These are phyloP conservation scores for Ilyonectria destructans DNA, from an alignment of 2,329 filamentous ascomycete genomes.

Conservation along the genomic window DNA sequence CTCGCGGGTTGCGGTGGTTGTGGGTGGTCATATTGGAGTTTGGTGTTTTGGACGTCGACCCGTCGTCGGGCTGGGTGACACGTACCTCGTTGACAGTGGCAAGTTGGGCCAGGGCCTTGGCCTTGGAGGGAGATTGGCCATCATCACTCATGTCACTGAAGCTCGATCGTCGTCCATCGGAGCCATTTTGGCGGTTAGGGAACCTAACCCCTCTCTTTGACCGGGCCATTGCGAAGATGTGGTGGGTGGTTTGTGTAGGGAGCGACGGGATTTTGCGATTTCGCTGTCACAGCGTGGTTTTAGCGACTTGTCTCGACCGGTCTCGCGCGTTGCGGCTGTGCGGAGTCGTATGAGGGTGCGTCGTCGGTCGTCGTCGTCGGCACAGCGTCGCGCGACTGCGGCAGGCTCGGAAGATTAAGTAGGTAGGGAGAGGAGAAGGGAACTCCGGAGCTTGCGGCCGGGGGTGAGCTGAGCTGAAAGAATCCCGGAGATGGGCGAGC, in stretches of 20 bases:
- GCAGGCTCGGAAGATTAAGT: slow-evolving; percentile 29
- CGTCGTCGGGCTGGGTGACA: neutral
- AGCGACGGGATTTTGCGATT: slow-evolving; percentile 3
- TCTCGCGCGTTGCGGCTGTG: slow-evolving; percentile 3
- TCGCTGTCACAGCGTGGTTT: slow-evolving; percentile 9
- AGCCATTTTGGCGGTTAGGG: slow-evolving; percentile 60
- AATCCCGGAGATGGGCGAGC: neutral
- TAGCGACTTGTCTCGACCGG: neutral
- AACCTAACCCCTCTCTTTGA: slow-evolving; percentile 70
- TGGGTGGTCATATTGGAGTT: neutral
- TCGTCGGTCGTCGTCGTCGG: slow-evolving; percentile 7
- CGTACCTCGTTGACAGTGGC: slow-evolving; percentile 57
- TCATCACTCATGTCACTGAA: slow-evolving; percentile 80
- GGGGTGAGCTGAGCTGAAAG: slow-evolving; percentile 14
- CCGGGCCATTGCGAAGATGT: slow-evolving; percentile 52
- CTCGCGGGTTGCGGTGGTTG: neutral
- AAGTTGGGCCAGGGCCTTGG: slow-evolving; percentile 51
- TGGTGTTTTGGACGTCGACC: neutral
- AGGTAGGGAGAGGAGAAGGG: slow-evolving; percentile 9
- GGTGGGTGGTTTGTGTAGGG: slow-evolving; percentile 22
- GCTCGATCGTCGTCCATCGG: slow-evolving; percentile 76
- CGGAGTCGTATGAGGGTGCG: slow-evolving; percentile 4
- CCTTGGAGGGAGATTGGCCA: slow-evolving; percentile 53
- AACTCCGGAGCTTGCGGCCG: slow-evolving; percentile 16
- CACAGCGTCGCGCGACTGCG: slow-evolving; percentile 27